phyloP scores from a whole-genome alignment of 768 basidiomycete genomes.

The Calocybe indica region DNA sequence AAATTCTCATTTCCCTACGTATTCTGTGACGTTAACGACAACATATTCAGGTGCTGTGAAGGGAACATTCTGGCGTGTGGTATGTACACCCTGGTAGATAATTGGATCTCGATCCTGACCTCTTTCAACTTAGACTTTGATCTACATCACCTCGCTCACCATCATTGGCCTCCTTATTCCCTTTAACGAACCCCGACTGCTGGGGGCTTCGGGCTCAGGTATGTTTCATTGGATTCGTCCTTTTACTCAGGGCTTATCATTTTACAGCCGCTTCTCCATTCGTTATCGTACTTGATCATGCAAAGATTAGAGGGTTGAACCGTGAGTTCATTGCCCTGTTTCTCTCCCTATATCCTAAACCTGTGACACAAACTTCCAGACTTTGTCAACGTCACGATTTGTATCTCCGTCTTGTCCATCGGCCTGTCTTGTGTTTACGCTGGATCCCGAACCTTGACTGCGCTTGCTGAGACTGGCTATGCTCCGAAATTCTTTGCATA shows the following conservation, averaged over 20 bases:
- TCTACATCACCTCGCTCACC: slow-evolving; percentile 37
- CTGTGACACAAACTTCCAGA: slow-evolving; percentile 10
- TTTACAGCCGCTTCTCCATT: slow-evolving; percentile 34
- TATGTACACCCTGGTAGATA: slow-evolving; percentile 12
- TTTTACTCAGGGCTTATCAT: background rate
- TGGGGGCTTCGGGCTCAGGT: slow-evolving; percentile 30
- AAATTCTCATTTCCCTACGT: too few relatives aligned
- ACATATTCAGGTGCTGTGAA: slow-evolving; percentile 28
- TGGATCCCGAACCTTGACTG: slow-evolving; percentile 38
- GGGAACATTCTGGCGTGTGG: slow-evolving; percentile 44
- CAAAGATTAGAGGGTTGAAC: slow-evolving; percentile 33
- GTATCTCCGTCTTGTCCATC: slow-evolving; percentile 40
- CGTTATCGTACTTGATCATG: slow-evolving; percentile 35
- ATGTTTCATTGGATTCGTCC: background rate
- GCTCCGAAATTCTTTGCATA: slow-evolving; percentile 38
- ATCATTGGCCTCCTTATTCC: slow-evolving; percentile 37
- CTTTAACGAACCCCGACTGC: slow-evolving; percentile 27
- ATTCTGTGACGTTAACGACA: background rate
- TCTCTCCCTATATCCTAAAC: background rate
- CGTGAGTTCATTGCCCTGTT: slow-evolving; percentile 18
- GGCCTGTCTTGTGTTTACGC: slow-evolving; percentile 41
- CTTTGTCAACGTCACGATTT: slow-evolving; percentile 38
- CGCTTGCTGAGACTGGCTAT: slow-evolving; percentile 41
- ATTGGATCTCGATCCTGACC: background rate
- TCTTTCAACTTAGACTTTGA: slow-evolving; percentile 26